phyloP scores from a whole-genome alignment of 129 eudicot genomes.

The Arctium lappa region DNA sequence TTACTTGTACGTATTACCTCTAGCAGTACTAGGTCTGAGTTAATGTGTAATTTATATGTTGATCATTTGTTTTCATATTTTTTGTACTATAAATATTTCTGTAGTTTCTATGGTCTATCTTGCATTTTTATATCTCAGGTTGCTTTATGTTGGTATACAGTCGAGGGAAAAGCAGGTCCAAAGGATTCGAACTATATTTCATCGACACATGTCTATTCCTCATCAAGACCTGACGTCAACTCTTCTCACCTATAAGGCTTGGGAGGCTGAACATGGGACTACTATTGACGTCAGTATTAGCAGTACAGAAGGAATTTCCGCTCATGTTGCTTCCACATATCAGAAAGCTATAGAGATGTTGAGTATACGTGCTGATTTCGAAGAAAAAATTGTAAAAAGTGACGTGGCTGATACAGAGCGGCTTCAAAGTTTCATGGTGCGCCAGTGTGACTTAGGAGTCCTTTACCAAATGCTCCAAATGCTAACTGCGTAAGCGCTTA shows the following conservation, averaged over 20 bases:
- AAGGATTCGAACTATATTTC: conserved; percentile 66
- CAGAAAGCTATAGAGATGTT: conserved; percentile 82
- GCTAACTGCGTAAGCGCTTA: background rate
- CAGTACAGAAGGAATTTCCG: conserved; percentile 55
- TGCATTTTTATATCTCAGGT: conserved; percentile 23
- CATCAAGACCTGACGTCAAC: conserved; percentile 45
- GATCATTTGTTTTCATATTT: background rate
- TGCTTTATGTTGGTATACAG: conserved; percentile 40
- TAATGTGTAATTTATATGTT: background rate
- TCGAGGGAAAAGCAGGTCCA: conserved; percentile 75
- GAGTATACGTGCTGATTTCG: conserved; percentile 61
- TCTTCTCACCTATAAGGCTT: conserved; percentile 65
- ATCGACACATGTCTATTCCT: conserved; percentile 80
- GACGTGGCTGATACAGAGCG: conserved; percentile 62
- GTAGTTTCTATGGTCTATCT: conserved; percentile 14
- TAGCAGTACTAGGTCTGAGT: background rate
- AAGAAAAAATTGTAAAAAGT: conserved; percentile 51
- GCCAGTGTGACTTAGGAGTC: background rate
- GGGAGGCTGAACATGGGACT: conserved; percentile 75
- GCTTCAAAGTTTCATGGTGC: conserved; percentile 77
- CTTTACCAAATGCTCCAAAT: background rate
- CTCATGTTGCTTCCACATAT: conserved; percentile 67
- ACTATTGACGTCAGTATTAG: conserved; percentile 37
- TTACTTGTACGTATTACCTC: background rate
- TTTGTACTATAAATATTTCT: conserved; percentile 1